Evolutionary conservation across 1,284 basidiomycete species (phyloP).

Genomic region (Cystobasidium pallidum): DNA sequence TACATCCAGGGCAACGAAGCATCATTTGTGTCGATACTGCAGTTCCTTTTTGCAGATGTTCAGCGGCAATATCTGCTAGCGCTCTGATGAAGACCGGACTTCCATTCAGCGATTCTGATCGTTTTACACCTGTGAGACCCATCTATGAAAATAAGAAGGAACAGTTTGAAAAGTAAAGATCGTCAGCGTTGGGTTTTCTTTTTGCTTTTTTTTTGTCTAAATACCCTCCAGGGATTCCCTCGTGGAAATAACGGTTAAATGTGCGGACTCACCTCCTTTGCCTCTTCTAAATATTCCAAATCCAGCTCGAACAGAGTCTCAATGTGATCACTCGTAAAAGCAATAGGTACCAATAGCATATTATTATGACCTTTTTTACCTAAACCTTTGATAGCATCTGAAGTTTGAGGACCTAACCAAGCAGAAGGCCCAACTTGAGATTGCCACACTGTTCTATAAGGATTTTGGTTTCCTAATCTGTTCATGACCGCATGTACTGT

Average conservation of each 20-base stretch:
- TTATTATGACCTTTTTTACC: slow-evolving; percentile 84
- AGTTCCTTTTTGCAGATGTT: slow-evolving; percentile 71
- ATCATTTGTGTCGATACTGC: slow-evolving; percentile 75
- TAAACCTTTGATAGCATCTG: slow-evolving; percentile 87
- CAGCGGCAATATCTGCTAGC: slow-evolving; percentile 85
- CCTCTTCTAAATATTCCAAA: slow-evolving; percentile 89
- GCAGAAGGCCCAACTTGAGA: slow-evolving; percentile 95
- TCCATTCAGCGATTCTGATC: slow-evolving; percentile 95
- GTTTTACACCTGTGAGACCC: slow-evolving; percentile 79
- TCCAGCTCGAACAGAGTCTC: slow-evolving; percentile 98
- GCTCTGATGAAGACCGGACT: slow-evolving; percentile 98
- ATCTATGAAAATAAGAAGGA: slow-evolving; percentile 62
- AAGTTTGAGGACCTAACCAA: slow-evolving; percentile 98
- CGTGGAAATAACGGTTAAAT: background rate
- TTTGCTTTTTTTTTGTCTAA: too few relatives aligned
- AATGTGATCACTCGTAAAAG: slow-evolving; percentile 98
- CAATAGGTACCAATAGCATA: slow-evolving; percentile 89
- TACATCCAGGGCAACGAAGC: slow-evolving; percentile 91
- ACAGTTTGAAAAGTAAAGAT: background rate
- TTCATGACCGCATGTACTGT: slow-evolving; percentile 87
- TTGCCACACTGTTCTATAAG: slow-evolving; percentile 96
- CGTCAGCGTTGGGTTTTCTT: background rate
- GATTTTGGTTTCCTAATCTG: slow-evolving; percentile 71
- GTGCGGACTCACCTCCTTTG: slow-evolving; percentile 69
- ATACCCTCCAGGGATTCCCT: too few relatives aligned